Evolutionary conservation across 1,139 yeast species (phyloP), one percentile per base, ranked within the genome.

Genomic region (Nakaseomyces glabratus): DNA sequence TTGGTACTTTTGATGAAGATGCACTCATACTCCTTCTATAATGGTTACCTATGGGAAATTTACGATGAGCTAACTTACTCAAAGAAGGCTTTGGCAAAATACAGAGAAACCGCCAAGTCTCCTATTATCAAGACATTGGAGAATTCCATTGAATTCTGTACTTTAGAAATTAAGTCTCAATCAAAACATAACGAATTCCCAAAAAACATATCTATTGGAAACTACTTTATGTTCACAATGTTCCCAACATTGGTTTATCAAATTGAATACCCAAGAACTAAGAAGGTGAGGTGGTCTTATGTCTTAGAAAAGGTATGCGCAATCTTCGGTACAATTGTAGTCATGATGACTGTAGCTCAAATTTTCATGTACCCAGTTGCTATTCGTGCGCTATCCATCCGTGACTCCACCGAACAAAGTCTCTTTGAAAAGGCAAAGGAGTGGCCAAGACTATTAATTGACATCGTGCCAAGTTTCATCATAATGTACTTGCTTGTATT

Each of bases 181-280:
- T 44, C 53, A 5, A 51, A 22, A 14, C 8, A 19, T n/a, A 21
- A 34, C 24, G 32, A 56, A 28, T 88, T 84, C 59, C 97, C 96
- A 0, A 45, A 58, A 2, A 88, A 86, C 49, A 71, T 93, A 41
- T 73, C 73, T n/a, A 43, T 76, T 6, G 40, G 37, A 31, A 79
- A 86, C 58, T 88, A 69, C 55, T 84, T 86, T 54, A 68, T 65
- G 57, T 90, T 69, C 60, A 66, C 94, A 14, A 80, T 84, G 93
- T 86, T 73, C 55, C 98, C 98, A n/a, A 82, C 93, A 0, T 61
- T 86, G 37, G 94, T 90, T 19, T 82, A 81, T 50, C 77, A 81
- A 40, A 69, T 82, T 32, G 78, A 77, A 39, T 88, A 75, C 51
- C 95, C 96, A 20, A 68, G 95, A 46, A 84, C 86, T 0, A 57